Evolutionary conservation across 306 rosid genomes (phyloP).

Genomic region (Urtica urens): DNA sequence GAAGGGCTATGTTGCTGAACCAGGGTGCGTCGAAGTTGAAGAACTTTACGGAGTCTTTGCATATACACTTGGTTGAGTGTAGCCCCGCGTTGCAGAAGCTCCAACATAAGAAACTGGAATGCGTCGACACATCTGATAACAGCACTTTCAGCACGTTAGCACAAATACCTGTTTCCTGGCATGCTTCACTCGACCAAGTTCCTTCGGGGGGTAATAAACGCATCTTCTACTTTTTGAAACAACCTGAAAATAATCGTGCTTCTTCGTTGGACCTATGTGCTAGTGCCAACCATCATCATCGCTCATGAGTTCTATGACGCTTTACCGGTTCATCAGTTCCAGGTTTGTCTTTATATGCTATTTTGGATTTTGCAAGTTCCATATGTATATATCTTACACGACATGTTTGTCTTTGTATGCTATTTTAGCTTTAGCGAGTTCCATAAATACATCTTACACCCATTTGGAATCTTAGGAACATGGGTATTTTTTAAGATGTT

Average conservation of each 20-base stretch:
- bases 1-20: conserved; percentile 7
- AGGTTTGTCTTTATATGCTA: conserved; percentile 34
- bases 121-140: conserved; percentile 33
- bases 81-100: conserved; percentile 78
- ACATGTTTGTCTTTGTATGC: too few species aligned
- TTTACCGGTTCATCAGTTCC: conserved; percentile 89
- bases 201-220: conserved; percentile 76
- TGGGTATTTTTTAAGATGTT: too few species aligned
- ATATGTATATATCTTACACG: too few species aligned
- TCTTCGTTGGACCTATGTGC: conserved; percentile 13
- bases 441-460: too few species aligned
- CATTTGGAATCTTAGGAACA: too few species aligned
- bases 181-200: conserved; percentile 77
- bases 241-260: neutral
- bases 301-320: conserved; percentile 97
- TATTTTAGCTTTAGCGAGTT: too few species aligned
- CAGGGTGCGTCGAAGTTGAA: conserved; percentile 78
- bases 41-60: conserved; percentile 53
- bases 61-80: conserved; percentile 81
- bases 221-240: neutral
- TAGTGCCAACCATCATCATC: conserved; percentile 74
- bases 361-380: too few species aligned
- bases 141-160: conserved; percentile 49
- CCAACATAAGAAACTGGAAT: conserved; percentile 66
- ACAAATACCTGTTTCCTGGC: conserved; percentile 82